phyloP scores from a whole-genome alignment of 257 asterid species.

The Solanum peruvianum region DNA sequence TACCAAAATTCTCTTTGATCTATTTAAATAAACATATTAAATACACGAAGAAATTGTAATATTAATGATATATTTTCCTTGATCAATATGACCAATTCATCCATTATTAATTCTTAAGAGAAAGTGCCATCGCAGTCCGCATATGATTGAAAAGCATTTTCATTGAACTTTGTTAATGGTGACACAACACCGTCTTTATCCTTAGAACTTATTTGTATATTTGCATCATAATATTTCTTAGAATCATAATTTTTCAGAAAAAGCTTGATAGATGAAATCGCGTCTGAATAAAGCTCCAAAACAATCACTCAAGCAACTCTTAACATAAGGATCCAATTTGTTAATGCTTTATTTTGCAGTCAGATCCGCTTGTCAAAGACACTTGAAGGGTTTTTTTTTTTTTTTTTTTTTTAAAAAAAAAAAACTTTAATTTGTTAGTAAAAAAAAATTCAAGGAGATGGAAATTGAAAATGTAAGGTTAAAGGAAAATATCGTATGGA shows the following conservation, averaged over 20 bases:
- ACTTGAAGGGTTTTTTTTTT: background rate
- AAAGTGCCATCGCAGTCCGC: conserved; percentile 29
- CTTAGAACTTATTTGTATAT: conserved; percentile 26
- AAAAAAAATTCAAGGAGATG: background rate
- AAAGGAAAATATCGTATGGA: background rate
- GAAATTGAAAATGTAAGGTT: background rate
- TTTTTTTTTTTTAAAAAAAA: too few relatives aligned
- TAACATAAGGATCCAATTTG: conserved; percentile 17
- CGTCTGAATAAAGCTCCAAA: conserved; percentile 43
- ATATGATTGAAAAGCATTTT: conserved; percentile 29
- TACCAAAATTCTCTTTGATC: too few relatives aligned
- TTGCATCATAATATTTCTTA: conserved; percentile 31
- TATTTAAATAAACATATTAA: too few relatives aligned
- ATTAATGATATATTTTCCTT: too few relatives aligned
- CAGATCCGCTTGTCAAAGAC: background rate
- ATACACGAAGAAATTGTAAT: too few relatives aligned
- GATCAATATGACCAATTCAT: too few relatives aligned
- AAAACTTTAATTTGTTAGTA: background rate
- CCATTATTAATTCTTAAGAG: conserved; percentile 10
- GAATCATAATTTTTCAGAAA: conserved; percentile 38
- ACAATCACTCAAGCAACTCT: conserved; percentile 40
- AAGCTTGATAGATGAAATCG: conserved; percentile 22
- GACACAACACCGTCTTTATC: conserved; percentile 39
- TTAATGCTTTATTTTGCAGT: background rate
- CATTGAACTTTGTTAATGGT: conserved; percentile 41